Percentiles rank a stretch among this genome's conserved stretches.
Evolutionary conservation across 106 monocot species (phyloP).

Genomic region (Posidonia australis): DNA sequence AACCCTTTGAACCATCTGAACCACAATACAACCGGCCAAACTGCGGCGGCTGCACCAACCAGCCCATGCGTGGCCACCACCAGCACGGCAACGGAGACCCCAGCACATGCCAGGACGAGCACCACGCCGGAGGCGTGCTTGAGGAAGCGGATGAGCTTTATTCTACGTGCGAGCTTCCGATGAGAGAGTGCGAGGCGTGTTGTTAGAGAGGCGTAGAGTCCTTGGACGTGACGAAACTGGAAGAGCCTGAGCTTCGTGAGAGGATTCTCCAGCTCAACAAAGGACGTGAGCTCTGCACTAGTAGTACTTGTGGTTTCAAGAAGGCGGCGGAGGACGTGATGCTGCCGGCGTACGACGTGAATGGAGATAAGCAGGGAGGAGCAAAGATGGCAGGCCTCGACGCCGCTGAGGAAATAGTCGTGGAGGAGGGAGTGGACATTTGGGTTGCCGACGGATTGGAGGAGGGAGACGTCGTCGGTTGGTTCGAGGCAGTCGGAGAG

Average conservation of each 20-base stretch:
- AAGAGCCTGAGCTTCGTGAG: constrained; percentile 25
- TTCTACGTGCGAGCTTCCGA: constrained; percentile 13
- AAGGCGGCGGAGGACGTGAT: constrained; percentile 16
- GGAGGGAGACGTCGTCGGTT: constrained; percentile 8
- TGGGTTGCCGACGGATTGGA: background rate
- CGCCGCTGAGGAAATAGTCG: constrained; percentile 52
- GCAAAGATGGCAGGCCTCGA: constrained; percentile 40
- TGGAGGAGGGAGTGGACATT: constrained; percentile 23
- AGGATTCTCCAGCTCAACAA: constrained; percentile 46
- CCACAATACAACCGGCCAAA: constrained; percentile 3
- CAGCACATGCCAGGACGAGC: constrained; percentile 15
- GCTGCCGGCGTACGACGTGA: constrained; percentile 29
- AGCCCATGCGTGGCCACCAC: constrained; percentile 11
- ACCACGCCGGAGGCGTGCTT: constrained; percentile 14
- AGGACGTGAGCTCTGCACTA: constrained; percentile 13
- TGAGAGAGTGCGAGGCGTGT: constrained; percentile 14
- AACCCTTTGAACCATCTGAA: background rate
- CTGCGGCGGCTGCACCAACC: constrained; percentile 5
- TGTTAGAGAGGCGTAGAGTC: constrained; percentile 22
- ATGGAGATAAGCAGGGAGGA: constrained; percentile 37
- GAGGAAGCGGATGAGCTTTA: constrained; percentile 6
- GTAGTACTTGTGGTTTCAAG: background rate
- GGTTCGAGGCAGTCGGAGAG: constrained; percentile 14
- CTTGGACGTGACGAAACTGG: constrained; percentile 29
- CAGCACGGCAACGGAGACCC: constrained; percentile 12